Base-by-base conservation (phyloP, 2,329 filamentous ascomycete genomes). In the Chaetomiaceae sp. region DNA sequence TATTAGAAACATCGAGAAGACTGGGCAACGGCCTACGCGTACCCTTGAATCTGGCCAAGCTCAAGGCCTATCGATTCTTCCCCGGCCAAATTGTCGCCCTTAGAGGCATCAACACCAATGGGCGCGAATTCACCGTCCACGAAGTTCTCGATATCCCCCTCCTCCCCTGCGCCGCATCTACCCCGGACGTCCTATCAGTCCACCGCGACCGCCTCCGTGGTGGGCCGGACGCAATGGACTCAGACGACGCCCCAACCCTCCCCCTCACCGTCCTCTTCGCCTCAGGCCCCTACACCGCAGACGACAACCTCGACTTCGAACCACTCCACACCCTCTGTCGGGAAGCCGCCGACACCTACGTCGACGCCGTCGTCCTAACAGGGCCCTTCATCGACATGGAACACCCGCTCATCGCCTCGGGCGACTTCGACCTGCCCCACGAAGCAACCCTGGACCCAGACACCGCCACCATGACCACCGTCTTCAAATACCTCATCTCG, bases 371-470 rank as follows among this genome's bases (percentile, higher is more conserved):
- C 25, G 79, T 97, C 38, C 76, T 99, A 8, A 75, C 81, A 4
- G 94, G 94, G 0, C 94, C 94, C 0, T 96, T 99, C 67, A 78
- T 99, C 60, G 94, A 97, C 67, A 77, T 87, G 32, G 90, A 96
- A 62, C 94, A 99, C 67, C 92, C 94, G 0, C 76, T 95, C 23
- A 81, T 99, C 49, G 89, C 90, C 21, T 79, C 81, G 14, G 86
- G 90, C 58, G 87, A 92, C 71, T 86, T 92, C 66, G 82, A 92
- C 64, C 76, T 90, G 54, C 85, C 87, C 34, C 80, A 85, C 21
- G 80, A 85, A 46, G 80, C 80, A 53, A 74, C 75, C 65, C 67
- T 86, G 64, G 81, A 96, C 53, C 82, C 87, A 0, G 89, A 96
- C 66, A 84, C 84, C 13, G 86, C 85, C 2, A 95, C 87, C 20